Conservation (phyloP, 768 basidiomycete genomes). For the Agaricus blazei region DNA sequence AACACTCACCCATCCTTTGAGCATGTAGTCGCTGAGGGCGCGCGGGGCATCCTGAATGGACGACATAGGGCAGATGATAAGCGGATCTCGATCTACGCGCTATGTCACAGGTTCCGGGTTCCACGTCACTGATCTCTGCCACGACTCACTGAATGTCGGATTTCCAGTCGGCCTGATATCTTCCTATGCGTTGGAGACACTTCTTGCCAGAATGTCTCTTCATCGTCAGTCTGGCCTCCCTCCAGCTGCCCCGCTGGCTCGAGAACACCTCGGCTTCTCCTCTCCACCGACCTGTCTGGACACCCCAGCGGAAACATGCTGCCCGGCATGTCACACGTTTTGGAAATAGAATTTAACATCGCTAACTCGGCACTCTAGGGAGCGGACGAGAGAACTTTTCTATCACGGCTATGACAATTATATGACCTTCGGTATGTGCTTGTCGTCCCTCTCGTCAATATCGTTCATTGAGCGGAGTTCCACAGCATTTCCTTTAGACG, state of each 20-base stretch:
- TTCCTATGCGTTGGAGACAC: constrained; percentile 44
- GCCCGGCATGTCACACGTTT: constrained; percentile 41
- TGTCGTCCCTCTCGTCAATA: not conserved
- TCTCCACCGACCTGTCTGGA: constrained; percentile 41
- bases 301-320: constrained; percentile 48
- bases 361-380: constrained; percentile 32
- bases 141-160: constrained; percentile 11
- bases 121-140: constrained; percentile 13
- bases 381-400: constrained; percentile 75
- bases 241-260: constrained; percentile 22
- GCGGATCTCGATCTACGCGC: constrained; percentile 10
- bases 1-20: constrained; percentile 66
- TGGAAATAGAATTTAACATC: not conserved
- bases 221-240: constrained; percentile 1
- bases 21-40: constrained; percentile 64
- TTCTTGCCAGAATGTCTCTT: constrained; percentile 44
- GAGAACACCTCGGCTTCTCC: constrained; percentile 28
- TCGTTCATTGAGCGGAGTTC: constrained; percentile 4
- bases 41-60: constrained; percentile 44
- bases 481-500: constrained; percentile 80
- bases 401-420: constrained; percentile 89
- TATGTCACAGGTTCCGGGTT: constrained; percentile 12
- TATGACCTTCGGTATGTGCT: constrained; percentile 66
- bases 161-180: constrained; percentile 4
- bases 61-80: constrained; percentile 31